Conservation (phyloP, 176 grass and related monocot genomes). For the Phoenix dactylifera region DNA sequence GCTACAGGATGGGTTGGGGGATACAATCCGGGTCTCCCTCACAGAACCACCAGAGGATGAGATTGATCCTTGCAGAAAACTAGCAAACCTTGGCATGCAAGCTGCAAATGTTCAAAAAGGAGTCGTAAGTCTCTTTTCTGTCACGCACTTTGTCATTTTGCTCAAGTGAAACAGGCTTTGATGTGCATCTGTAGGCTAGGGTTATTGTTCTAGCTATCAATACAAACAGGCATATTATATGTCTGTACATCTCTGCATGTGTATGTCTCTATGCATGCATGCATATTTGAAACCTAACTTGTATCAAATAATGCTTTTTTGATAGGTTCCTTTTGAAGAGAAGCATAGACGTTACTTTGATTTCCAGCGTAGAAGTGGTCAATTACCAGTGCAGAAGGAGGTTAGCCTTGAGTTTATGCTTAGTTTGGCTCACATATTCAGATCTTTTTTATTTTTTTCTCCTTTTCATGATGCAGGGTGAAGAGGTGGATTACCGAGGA, state of each 20-base stretch:
- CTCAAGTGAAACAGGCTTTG: not conserved
- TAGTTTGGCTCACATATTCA: constrained; percentile 10
- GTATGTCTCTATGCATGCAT: too few relatives aligned
- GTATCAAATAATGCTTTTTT: constrained; percentile 14
- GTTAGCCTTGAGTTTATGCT: constrained; percentile 31
- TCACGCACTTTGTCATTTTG: constrained; percentile 11
- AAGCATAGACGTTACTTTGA: constrained; percentile 92
- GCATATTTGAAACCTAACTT: constrained; percentile 10
- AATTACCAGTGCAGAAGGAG: constrained; percentile 95
- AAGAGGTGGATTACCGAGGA: constrained; percentile 94
- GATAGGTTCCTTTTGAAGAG: constrained; percentile 76
- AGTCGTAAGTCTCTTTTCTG: constrained; percentile 40
- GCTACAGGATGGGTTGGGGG: constrained; percentile 88
- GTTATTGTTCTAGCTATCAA: too few relatives aligned
- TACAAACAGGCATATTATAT: too few relatives aligned
- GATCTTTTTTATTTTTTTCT: constrained; percentile 17
- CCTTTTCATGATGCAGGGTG: constrained; percentile 38
- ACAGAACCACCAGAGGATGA: constrained; percentile 94
- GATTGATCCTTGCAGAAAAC: constrained; percentile 85
- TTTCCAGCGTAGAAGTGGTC: constrained; percentile 91
- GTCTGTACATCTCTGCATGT: too few relatives aligned
- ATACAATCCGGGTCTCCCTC: constrained; percentile 95
- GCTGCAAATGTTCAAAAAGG: constrained; percentile 70
- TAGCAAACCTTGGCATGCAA: constrained; percentile 80
- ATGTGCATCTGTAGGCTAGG: not conserved